These are phyloP conservation scores for Cyathus striatus DNA, from an alignment of 768 basidiomycete genomes.

Conservation along the genomic window DNA sequence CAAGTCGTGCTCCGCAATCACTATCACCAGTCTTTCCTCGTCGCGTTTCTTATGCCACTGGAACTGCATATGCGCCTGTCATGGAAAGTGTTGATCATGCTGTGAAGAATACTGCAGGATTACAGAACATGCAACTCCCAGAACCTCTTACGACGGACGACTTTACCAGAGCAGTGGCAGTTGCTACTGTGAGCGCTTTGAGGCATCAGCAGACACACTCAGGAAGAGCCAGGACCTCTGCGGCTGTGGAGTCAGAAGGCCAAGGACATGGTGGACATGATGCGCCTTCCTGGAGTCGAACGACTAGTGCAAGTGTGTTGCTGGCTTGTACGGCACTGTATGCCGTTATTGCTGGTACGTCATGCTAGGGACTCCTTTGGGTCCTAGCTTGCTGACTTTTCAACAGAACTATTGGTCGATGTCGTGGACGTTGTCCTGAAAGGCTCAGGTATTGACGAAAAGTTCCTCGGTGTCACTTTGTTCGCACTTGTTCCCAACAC, in stretches of 20 bases:
- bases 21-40: constrained; percentile 39
- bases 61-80: constrained; percentile 49
- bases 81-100: constrained; percentile 77
- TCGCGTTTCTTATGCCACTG: constrained; percentile 53
- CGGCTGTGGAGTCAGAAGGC: constrained; percentile 34
- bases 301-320: constrained; percentile 84
- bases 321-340: constrained; percentile 88
- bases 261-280: constrained; percentile 83
- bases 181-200: constrained; percentile 88
- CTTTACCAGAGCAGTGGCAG: constrained; percentile 90
- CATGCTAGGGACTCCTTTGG: constrained; percentile 7
- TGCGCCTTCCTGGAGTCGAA: constrained; percentile 93
- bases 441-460: constrained; percentile 92
- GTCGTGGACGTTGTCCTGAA: constrained; percentile 92
- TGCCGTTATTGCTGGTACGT: constrained; percentile 90
- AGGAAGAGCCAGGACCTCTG: constrained; percentile 38
- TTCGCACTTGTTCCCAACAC: constrained; percentile 98
- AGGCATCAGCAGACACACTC: constrained; percentile 71
- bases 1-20: constrained; percentile 9
- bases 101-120: constrained; percentile 51
- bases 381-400: not conserved
- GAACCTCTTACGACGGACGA: constrained; percentile 76
- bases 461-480: constrained; percentile 93
- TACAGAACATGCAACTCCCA: constrained; percentile 52
- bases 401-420: constrained; percentile 83